Base-by-base conservation (phyloP, 2,329 filamentous ascomycete species). In the Tolypocladium ophioglossoides region DNA sequence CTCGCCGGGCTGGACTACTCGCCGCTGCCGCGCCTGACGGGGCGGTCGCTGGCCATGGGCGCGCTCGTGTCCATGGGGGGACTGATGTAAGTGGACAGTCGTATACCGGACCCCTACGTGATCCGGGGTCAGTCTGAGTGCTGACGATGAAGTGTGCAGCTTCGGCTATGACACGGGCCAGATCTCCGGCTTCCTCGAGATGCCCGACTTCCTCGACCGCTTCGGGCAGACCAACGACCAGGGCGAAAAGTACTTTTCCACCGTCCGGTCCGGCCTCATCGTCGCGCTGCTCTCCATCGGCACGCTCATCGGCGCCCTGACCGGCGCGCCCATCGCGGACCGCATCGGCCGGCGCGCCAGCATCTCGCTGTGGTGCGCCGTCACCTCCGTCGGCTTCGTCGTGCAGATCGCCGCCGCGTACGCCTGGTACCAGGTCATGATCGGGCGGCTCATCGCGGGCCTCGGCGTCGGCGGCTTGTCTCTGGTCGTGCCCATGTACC, bases 401-500 rank as follows among this genome's bases (percentile, higher is more conserved):
- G 78, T 89, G 20, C 82, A 86, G 61, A 82, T 86, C 55, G 74
- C 83, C 0, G 74, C 84, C 0, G 61, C 66, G 0, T 62, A 60
- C 2, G 70, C 70, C 10, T 88, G 85, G 84, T 80, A 80, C 49
- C 85, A 88, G 62, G 73, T 87, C 55, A 83, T 84, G 59, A 72
- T 84, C 48, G 85, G 85, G 16, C 74, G 86, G 53, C 79, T 82
- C 61, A 74, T 86, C 18, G 80, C 83, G 16, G 86, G 85, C 52
- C 71, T 87, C 1, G 84, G 84, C 16, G 83, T 89, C 44, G 86
- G 86, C 53, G 80, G 78, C 0, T 68, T 87, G 2, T 83, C 79
- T 11, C 78, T 86, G 6, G 68, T 84, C 14, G 83, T 85, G 0
- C 83, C 84, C n/a, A 84, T 89, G 81, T 89, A 87, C 64, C 84